phyloP scores from a whole-genome alignment of 441 rosid genomes.

The Dalechampia spathulata region DNA sequence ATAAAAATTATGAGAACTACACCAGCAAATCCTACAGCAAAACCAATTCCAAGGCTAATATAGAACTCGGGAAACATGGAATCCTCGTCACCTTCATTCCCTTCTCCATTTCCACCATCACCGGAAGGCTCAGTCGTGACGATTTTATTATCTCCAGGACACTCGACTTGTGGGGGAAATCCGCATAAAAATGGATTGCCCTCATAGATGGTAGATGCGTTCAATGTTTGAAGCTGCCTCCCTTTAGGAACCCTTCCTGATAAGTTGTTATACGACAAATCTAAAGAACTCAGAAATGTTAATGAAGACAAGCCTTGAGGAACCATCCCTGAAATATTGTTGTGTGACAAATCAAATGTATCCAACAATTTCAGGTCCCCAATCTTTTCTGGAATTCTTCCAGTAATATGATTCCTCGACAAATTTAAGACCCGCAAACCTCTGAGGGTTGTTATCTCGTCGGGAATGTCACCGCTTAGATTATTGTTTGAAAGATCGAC shows the following conservation, averaged over 20 bases:
- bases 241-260: slow-evolving; percentile 24
- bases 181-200: no score
- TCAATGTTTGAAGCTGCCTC: slow-evolving; percentile 5
- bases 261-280: slow-evolving; percentile 19
- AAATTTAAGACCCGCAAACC: slow-evolving; percentile 16
- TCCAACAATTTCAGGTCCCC: slow-evolving; percentile 12
- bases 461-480: slow-evolving; percentile 9
- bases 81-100: not conserved
- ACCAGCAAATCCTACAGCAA: slow-evolving; percentile 12
- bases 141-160: no score
- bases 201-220: no score
- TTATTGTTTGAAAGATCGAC: slow-evolving; percentile 18
- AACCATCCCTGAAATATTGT: slow-evolving; percentile 14
- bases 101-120: no score
- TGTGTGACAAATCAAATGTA: slow-evolving; percentile 13
- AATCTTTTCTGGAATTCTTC: slow-evolving; percentile 25
- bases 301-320: slow-evolving; percentile 17
- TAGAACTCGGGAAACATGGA: not conserved
- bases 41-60: slow-evolving; percentile 11
- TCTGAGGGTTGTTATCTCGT: not conserved
- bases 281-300: slow-evolving; percentile 17
- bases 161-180: no score
- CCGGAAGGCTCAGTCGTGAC: no score
- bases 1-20: slow-evolving; percentile 1
- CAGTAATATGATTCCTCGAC: slow-evolving; percentile 13